phyloP scores from a whole-genome alignment of 768 basidiomycete genomes.

The Coprinopsis strossmayeri region DNA sequence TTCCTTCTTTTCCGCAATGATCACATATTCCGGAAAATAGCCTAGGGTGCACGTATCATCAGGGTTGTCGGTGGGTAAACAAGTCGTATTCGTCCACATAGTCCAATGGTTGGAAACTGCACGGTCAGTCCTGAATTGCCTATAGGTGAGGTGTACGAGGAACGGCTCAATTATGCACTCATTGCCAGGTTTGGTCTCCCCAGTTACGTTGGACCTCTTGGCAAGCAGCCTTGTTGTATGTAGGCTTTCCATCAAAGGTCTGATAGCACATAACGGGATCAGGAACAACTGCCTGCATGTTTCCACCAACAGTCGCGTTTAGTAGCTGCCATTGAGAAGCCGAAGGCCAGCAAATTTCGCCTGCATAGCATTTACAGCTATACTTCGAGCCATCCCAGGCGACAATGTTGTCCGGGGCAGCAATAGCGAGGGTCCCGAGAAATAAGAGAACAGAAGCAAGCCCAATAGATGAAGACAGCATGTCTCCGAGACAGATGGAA shows the following conservation, averaged over 20 bases:
- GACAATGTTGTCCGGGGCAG: not conserved
- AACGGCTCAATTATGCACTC: not conserved
- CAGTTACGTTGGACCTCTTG: not conserved
- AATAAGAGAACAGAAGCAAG: not conserved
- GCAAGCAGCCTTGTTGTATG: slow-evolving; percentile 6
- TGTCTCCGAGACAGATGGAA: too few species aligned
- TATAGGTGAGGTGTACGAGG: not conserved
- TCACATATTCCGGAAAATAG: slow-evolving; percentile 13
- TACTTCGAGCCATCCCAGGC: slow-evolving; percentile 3
- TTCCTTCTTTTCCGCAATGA: slow-evolving; percentile 13
- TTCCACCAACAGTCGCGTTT: slow-evolving; percentile 12
- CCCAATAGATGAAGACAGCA: not conserved
- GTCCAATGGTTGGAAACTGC: slow-evolving; percentile 8
- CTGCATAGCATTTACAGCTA: slow-evolving; percentile 12
- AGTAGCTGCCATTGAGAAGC: slow-evolving; percentile 2
- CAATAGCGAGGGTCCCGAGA: not conserved
- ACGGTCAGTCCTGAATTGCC: slow-evolving; percentile 7
- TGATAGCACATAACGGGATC: slow-evolving; percentile 11
- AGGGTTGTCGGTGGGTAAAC: slow-evolving; percentile 10
- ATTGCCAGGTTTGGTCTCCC: slow-evolving; percentile 9
- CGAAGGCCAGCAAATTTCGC: slow-evolving; percentile 9
- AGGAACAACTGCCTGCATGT: slow-evolving; percentile 9
- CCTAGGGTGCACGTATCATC: slow-evolving; percentile 11
- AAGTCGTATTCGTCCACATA: slow-evolving; percentile 13
- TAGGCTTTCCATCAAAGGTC: slow-evolving; percentile 9